phyloP scores from a whole-genome alignment of 257 asterid species.

The Nicotiana knightiana region DNA sequence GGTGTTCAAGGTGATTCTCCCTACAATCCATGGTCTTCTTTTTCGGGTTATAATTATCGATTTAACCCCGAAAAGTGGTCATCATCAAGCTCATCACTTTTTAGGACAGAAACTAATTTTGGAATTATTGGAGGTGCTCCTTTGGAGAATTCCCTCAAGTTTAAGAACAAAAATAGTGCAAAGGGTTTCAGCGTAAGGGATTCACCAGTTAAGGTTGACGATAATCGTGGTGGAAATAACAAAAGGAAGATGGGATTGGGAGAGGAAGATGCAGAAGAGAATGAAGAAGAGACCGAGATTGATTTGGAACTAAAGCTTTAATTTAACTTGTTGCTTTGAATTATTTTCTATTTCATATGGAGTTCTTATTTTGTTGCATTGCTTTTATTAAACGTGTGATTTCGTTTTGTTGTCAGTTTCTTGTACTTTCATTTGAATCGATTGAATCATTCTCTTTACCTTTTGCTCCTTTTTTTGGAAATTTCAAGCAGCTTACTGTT shows the following conservation, averaged over 20 bases:
- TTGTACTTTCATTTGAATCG: not conserved
- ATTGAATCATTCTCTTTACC: not conserved
- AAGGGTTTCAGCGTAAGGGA: not conserved
- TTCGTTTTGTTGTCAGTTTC: not conserved
- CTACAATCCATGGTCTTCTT: slow-evolving; percentile 23
- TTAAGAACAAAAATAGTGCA: not conserved
- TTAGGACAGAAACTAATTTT: not conserved
- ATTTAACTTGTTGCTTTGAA: not conserved
- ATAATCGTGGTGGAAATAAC: not conserved
- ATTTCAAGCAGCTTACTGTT: not conserved
- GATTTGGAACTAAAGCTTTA: not conserved
- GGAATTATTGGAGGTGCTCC: not conserved
- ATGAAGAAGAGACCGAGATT: not conserved
- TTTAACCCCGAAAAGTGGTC: slow-evolving; percentile 20
- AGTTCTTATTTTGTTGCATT: not conserved
- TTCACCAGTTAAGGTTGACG: not conserved
- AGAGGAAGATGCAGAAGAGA: not conserved
- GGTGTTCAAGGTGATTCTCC: slow-evolving; percentile 35
- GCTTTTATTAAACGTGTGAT: not conserved
- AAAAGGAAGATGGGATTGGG: not conserved
- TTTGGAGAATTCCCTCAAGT: not conserved
- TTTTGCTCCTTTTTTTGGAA: not conserved
- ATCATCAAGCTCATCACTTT: slow-evolving; percentile 6
- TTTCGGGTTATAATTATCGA: slow-evolving; percentile 11
- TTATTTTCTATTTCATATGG: not conserved